Evolutionary conservation across 257 asterid genomes (phyloP).

Genomic region (Gynochthodes officinalis): DNA sequence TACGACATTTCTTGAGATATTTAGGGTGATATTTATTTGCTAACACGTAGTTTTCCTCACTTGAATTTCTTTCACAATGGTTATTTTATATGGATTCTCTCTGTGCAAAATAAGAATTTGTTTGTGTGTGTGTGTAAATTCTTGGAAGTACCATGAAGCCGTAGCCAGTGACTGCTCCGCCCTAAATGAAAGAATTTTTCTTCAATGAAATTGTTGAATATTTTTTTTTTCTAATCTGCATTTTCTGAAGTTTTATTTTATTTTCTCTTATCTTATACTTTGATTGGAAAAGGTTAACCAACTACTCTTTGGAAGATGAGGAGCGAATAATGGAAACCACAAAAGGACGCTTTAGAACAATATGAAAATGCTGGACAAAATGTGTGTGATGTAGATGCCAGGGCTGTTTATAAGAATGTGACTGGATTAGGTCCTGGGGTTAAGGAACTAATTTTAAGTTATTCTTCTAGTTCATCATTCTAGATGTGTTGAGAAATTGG

Average conservation of each 20-base stretch:
- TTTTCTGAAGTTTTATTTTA: neutral
- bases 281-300: neutral
- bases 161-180: neutral
- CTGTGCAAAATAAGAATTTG: neutral
- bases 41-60: neutral
- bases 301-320: neutral
- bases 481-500: neutral
- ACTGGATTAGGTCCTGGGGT: neutral
- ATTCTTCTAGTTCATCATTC: neutral
- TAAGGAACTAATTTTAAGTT: neutral
- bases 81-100: neutral
- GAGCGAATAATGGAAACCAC: neutral
- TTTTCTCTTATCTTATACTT: neutral
- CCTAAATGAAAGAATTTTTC: neutral
- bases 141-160: neutral
- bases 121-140: neutral
- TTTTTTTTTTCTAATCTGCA: neutral
- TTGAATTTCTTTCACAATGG: neutral
- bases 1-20: neutral
- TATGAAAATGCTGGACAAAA: neutral
- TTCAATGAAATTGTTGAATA: neutral
- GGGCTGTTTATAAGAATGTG: neutral
- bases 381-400: neutral
- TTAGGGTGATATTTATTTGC: neutral
- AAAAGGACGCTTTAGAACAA: neutral